phyloP scores from a whole-genome alignment of 2,329 filamentous ascomycete species.

The Colletotrichum sidae region DNA sequence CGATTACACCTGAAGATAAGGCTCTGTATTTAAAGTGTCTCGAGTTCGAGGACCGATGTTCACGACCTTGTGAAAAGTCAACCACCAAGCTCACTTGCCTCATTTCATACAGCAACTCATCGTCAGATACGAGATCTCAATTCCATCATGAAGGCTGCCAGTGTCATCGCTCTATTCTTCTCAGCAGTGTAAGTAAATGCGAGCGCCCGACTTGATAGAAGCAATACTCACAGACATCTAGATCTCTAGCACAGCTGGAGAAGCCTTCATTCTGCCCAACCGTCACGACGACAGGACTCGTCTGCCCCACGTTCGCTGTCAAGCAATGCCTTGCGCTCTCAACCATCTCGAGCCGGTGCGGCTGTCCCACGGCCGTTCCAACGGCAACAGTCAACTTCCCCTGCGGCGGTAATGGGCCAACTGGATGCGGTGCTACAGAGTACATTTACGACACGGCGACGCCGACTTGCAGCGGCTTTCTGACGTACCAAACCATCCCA shows the following conservation, averaged over 20 bases:
- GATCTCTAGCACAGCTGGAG: background rate
- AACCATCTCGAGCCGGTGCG: conserved; percentile 40
- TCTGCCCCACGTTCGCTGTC: conserved; percentile 26
- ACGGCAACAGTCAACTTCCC: conserved; percentile 39
- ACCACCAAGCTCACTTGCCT: no score
- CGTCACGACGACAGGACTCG: conserved; percentile 38
- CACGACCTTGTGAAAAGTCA: no score
- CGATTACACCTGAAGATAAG: no score
- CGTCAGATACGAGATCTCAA: no score
- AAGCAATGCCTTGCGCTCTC: conserved; percentile 39
- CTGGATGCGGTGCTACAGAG: conserved; percentile 28
- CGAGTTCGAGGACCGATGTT: no score
- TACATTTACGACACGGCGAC: conserved; percentile 26
- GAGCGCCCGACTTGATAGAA: no score
- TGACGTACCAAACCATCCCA: background rate
- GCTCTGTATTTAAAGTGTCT: no score
- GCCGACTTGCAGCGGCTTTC: background rate
- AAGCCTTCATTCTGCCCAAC: conserved; percentile 37
- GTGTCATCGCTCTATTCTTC: no score
- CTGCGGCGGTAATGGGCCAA: conserved; percentile 37
- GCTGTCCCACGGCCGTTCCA: conserved; percentile 40
- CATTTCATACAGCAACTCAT: no score
- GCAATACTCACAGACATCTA: background rate
- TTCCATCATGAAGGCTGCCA: no score
- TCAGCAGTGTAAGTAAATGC: no score